Conservation (phyloP, 2,329 filamentous ascomycete genomes). For the Fusarium marasasianum region DNA sequence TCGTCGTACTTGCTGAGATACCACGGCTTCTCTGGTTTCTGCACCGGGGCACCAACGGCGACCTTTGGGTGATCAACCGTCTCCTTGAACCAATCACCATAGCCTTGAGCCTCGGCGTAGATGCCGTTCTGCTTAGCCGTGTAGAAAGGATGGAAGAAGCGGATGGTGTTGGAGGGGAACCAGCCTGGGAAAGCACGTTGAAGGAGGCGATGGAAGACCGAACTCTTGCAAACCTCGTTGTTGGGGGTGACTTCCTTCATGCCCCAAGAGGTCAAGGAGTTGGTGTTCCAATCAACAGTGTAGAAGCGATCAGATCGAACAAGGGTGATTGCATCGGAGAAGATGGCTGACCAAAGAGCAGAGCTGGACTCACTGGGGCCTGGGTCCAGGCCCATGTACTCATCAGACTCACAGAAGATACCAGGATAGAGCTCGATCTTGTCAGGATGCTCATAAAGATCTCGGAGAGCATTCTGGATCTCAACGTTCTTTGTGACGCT, state of each 20-base stretch:
- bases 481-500: background rate
- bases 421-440: conserved; percentile 71
- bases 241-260: conserved; percentile 38
- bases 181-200: conserved; percentile 38
- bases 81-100: background rate
- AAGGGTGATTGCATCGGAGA: conserved; percentile 76
- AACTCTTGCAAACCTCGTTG: conserved; percentile 33
- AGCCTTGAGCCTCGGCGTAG: conserved; percentile 25
- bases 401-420: conserved; percentile 66
- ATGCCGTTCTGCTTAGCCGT: conserved; percentile 25
- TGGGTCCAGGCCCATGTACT: conserved; percentile 65
- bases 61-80: background rate
- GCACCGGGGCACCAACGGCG: background rate
- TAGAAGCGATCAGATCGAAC: conserved; percentile 75
- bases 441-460: conserved; percentile 67
- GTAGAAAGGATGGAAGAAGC: conserved; percentile 40
- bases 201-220: conserved; percentile 33
- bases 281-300: conserved; percentile 57
- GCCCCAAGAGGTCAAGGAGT: conserved; percentile 47
- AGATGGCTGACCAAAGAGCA: conserved; percentile 69
- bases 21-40: background rate
- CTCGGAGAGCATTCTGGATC: conserved; percentile 26
- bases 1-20: background rate
- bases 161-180: conserved; percentile 29
- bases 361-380: conserved; percentile 69